Conservation (phyloP, 2,329 filamentous ascomycete genomes). For the Neonectria hederae region DNA sequence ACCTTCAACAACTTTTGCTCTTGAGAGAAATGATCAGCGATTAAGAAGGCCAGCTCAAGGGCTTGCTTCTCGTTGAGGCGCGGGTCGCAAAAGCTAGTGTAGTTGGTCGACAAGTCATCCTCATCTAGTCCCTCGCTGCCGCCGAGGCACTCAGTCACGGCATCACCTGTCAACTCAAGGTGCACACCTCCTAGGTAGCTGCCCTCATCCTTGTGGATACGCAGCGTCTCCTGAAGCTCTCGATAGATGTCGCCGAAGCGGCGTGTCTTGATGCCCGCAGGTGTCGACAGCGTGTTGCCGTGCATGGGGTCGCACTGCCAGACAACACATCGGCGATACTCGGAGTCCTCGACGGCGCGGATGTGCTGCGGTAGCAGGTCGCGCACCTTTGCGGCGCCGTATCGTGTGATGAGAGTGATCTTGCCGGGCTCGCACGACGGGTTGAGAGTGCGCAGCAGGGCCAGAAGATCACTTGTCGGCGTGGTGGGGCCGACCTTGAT, state of each 20-base stretch:
- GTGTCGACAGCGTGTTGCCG: constrained; percentile 77
- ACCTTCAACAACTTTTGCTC: constrained; percentile 37
- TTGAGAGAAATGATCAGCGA: constrained; percentile 79
- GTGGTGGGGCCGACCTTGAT: constrained; percentile 96
- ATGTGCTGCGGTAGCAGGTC: constrained; percentile 85
- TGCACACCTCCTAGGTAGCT: constrained; percentile 95
- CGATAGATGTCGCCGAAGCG: constrained; percentile 90
- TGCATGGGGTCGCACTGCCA: constrained; percentile 99
- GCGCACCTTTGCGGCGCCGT: constrained; percentile 82
- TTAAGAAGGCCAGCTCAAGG: constrained; percentile 90
- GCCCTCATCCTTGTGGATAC: constrained; percentile 83
- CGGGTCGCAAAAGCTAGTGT: constrained; percentile 96
- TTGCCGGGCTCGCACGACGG: constrained; percentile 85
- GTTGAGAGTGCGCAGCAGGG: constrained; percentile 86
- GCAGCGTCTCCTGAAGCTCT: constrained; percentile 84
- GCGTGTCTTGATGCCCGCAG: constrained; percentile 87
- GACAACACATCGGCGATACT: constrained; percentile 73
- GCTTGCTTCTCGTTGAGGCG: constrained; percentile 97
- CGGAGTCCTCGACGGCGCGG: constrained; percentile 83
- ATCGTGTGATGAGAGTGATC: constrained; percentile 94
- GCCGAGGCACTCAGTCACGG: constrained; percentile 94
- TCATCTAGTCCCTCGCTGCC: constrained; percentile 88
- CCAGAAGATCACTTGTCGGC: constrained; percentile 76
- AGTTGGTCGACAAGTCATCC: constrained; percentile 88
- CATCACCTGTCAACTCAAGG: constrained; percentile 93